Conservation (phyloP, 345 rosid species). For the Eutrema japonicum region DNA sequence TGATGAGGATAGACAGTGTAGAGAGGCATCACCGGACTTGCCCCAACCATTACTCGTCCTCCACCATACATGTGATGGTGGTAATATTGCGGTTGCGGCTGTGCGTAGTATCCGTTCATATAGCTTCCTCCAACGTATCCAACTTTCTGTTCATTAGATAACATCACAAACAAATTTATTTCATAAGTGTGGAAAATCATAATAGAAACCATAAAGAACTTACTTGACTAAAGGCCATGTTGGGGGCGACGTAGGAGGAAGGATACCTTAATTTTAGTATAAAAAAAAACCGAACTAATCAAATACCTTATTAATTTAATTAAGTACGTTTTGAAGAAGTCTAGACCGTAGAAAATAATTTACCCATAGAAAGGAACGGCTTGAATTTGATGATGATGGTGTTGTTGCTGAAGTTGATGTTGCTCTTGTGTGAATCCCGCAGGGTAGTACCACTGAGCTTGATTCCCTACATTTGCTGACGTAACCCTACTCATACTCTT, state of each 20-base stretch:
- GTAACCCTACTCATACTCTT: slow-evolving; percentile 60
- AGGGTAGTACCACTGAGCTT: slow-evolving; percentile 84
- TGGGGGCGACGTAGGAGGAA: slow-evolving; percentile 67
- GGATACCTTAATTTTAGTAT: slow-evolving; percentile 57
- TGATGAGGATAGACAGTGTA: slow-evolving; percentile 76
- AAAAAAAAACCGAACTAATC: not conserved
- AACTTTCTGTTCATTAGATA: slow-evolving; percentile 54
- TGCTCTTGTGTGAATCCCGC: slow-evolving; percentile 53
- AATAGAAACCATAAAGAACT: slow-evolving; percentile 32
- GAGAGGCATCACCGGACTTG: slow-evolving; percentile 78
- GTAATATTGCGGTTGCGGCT: slow-evolving; percentile 37
- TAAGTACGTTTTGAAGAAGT: slow-evolving; percentile 6
- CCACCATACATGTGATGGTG: slow-evolving; percentile 40
- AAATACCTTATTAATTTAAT: slow-evolving; percentile 4
- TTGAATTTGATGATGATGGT: slow-evolving; percentile 48
- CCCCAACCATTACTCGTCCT: slow-evolving; percentile 70
- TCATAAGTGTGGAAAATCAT: not conserved
- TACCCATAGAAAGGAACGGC: slow-evolving; percentile 87
- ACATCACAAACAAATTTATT: not conserved
- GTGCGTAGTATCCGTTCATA: slow-evolving; percentile 67
- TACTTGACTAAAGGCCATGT: slow-evolving; percentile 73
- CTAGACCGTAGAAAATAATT: not conserved
- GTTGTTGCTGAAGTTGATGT: slow-evolving; percentile 41
- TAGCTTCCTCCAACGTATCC: slow-evolving; percentile 74
- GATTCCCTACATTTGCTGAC: slow-evolving; percentile 59